Percentiles rank a stretch among this genome's conserved stretches.
Evolutionary conservation across 1,284 basidiomycete genomes (phyloP).

Genomic region (Jaminaea rosea): DNA sequence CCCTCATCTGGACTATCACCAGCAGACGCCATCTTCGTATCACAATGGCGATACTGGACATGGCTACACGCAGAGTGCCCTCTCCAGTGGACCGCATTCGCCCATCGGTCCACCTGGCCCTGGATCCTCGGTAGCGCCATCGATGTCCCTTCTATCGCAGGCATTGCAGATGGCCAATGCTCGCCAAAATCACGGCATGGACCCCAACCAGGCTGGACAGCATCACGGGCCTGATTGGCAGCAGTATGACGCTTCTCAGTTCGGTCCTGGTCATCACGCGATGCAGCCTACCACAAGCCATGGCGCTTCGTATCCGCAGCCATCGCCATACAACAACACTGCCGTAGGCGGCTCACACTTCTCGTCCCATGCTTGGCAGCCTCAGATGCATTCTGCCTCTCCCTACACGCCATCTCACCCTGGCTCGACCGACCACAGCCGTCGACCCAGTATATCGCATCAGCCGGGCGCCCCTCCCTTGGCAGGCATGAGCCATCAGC

Average conservation of each 20-base stretch:
- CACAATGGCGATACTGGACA: too few relatives aligned
- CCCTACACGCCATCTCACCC: too few relatives aligned
- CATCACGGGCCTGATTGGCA: background rate
- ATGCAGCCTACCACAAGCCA: background rate
- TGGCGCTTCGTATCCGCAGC: background rate
- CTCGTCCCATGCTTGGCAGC: too few relatives aligned
- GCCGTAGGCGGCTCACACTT: background rate
- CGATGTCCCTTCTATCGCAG: background rate
- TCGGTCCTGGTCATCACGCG: background rate
- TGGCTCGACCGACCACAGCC: too few relatives aligned
- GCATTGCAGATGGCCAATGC: background rate
- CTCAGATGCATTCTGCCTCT: too few relatives aligned
- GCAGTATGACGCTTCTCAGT: background rate
- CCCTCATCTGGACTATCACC: too few relatives aligned
- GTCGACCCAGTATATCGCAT: too few relatives aligned
- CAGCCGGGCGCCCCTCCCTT: too few relatives aligned
- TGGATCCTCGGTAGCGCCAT: background rate
- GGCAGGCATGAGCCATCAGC: too few relatives aligned
- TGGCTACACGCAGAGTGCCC: background rate
- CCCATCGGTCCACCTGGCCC: background rate
- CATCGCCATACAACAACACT: background rate
- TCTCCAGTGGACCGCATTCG: background rate
- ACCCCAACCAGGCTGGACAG: background rate
- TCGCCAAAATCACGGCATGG: background rate
- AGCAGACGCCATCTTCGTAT: too few relatives aligned